These are phyloP conservation scores for Vitis hybrid DNA, from an alignment of 177 flowering plant genomes.

Conservation along the genomic window DNA sequence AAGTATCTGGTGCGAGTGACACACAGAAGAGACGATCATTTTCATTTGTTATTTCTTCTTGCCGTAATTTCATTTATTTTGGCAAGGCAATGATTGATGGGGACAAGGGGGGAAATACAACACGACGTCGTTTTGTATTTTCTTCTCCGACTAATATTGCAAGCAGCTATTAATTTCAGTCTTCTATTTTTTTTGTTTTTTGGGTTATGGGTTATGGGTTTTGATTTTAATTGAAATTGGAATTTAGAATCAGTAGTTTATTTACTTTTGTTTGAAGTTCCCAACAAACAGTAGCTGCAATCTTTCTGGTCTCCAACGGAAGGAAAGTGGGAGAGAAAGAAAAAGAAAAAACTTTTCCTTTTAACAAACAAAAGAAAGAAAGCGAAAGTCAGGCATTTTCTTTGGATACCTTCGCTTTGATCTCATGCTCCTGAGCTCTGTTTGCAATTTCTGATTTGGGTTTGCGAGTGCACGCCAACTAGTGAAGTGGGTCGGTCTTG, in stretches of 20 bases:
- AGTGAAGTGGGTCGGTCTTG: conserved; percentile 21
- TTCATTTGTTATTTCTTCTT: not conserved
- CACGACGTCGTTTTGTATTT: not conserved
- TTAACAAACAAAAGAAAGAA: conserved; percentile 31
- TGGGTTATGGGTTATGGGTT: not conserved
- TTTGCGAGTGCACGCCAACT: conserved; percentile 15
- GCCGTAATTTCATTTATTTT: not conserved
- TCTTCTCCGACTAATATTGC: not conserved
- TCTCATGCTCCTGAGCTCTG: conserved; percentile 10
- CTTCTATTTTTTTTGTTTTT: not conserved
- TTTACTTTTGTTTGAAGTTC: not conserved
- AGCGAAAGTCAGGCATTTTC: conserved; percentile 24
- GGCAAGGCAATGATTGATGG: not conserved
- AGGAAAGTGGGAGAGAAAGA: conserved; percentile 5
- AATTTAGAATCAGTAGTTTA: not conserved
- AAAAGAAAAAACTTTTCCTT: conserved; percentile 30
- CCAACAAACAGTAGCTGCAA: conserved; percentile 19
- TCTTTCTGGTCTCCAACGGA: conserved; percentile 19
- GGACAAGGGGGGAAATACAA: not conserved
- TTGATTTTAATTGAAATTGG: not conserved
- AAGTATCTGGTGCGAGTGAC: not conserved
- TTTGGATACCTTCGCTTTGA: conserved; percentile 31
- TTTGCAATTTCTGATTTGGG: conserved; percentile 14
- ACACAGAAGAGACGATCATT: not conserved
- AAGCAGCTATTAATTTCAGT: too few species aligned